These are phyloP conservation scores for Lumnitzera racemosa DNA, from an alignment of 345 rosid species.

Conservation along the genomic window DNA sequence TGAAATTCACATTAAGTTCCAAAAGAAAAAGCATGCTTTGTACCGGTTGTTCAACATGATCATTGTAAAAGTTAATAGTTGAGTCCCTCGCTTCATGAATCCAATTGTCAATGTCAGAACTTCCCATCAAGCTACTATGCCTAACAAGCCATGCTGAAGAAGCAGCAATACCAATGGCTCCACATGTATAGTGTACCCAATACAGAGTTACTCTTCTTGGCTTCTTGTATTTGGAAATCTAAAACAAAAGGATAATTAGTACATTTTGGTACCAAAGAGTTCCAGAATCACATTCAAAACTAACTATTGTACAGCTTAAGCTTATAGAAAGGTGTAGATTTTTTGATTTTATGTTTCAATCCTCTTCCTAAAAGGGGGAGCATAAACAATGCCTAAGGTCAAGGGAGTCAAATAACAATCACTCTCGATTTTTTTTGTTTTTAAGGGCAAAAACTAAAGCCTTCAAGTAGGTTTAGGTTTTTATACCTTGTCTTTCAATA, in stretches of 20 bases:
- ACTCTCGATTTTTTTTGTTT: no score
- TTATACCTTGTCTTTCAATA: no score
- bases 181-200: constrained; percentile 78
- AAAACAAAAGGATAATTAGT: constrained; percentile 5
- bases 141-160: constrained; percentile 75
- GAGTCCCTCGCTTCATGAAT: constrained; percentile 71
- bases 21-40: constrained; percentile 14
- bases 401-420: no score
- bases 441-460: no score
- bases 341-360: no score
- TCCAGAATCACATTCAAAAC: neutral
- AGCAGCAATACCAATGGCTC: constrained; percentile 72
- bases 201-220: constrained; percentile 58
- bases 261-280: neutral
- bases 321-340: no score
- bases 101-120: constrained; percentile 90
- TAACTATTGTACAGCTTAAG: no score
- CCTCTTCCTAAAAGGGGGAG: no score
- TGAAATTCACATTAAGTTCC: neutral
- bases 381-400: no score
- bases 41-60: constrained; percentile 98
- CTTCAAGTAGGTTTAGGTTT: no score
- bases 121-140: constrained; percentile 90
- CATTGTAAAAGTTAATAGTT: constrained; percentile 54
- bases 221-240: constrained; percentile 76